Evolutionary conservation across 179 eudicot species (phyloP), one percentile per base, ranked within the genome.

Genomic region (Spergularia azorica): DNA sequence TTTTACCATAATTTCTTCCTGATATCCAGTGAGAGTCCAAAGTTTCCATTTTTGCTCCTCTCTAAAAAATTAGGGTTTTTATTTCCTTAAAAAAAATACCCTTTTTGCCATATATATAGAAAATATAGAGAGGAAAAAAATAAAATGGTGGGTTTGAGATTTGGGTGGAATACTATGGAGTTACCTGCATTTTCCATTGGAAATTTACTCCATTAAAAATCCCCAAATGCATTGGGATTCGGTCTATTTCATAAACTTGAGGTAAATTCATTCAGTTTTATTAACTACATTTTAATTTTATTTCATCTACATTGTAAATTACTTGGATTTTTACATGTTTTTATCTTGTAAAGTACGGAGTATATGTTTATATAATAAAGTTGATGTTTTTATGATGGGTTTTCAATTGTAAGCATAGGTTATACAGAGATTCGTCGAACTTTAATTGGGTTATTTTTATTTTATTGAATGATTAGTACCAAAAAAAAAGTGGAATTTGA

Each of bases 401-500:
- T 70, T 13, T 66, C 6, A 67, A 41, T n/a, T 67, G 16, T 51
- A 71, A 63, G 62, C 32, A 61, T 71, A 70, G 67, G 63, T 73
- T 72, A 60, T 72, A 38, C 58, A 57, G 38, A 74, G 81, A 74
- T 78, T 80, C 76, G 60, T 68, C 41, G 73, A 16, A n/a, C 48
- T 43, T 67, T 67, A 72, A 66, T 77, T 63, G 70, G 73, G 20
- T 41, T 74, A 75, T 76, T 87, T 84, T 77, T 73, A 26, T 26
- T 26, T 26, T 26, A 26, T 26, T 72, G 43, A 74, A 76, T 70
- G 76, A 69, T 76, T 46, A 59, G 32, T 26, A 70, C n/a, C n/a
- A n/a, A n/a, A 70, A 26, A 70, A 21, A 54, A 56, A 52, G 75
- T 66, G 78, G 54, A 63, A 75, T 10, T 41, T 46, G 56, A 67